Evolutionary conservation across 1,139 yeast species (phyloP), one percentile per base, ranked within the genome.

Genomic region (Wickerhamiella pararugosa): DNA sequence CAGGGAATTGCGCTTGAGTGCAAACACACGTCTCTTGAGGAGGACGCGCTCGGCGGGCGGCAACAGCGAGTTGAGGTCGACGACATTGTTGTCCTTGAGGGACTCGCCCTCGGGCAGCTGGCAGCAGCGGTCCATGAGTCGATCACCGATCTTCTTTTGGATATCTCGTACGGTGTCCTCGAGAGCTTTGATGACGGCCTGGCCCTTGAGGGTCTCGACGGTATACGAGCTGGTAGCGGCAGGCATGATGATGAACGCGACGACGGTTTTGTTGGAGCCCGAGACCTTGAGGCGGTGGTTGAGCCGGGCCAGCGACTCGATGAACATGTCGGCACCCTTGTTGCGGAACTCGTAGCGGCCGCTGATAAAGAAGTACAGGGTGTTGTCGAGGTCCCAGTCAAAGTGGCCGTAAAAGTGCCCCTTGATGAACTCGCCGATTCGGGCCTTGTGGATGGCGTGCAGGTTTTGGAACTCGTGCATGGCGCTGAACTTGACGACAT

Each of bases 171-270:
- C 87, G 8, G 96, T 82, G 52, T 73, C 77, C 58, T 87, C 95
- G 56, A 90, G 71, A 47, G 94, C 93, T 61, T 81, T 82, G 51
- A 87, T 79, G 40, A 86, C 96, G 2, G 97, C 96, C 63, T 90
- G 98, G 41, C 96, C 95, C 66, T 81, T 82, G 56, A 90, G 72
- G 11, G 97, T 90, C 60, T 90, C 98, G 35, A 86, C 94, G 1
- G 97, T 90, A 64, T 86, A 90, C 1, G 96, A 86, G 54, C 79
- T 79, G 45, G 94, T 87, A 44, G 79, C 76, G 21, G 96, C 97
- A 1, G 98, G 98, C 98, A 90, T 90, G 61, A 90, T 87, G 55
- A 90, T 83, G 60, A 90, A 90, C n/a, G 97, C 97, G 39, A 90
- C 96, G 30, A 90, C 92, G 0, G 97, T 90, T 69, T 79, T 80